Evolutionary conservation across 23 red algal species (phyloP).

Genomic region (Agarophyton chilense): DNA sequence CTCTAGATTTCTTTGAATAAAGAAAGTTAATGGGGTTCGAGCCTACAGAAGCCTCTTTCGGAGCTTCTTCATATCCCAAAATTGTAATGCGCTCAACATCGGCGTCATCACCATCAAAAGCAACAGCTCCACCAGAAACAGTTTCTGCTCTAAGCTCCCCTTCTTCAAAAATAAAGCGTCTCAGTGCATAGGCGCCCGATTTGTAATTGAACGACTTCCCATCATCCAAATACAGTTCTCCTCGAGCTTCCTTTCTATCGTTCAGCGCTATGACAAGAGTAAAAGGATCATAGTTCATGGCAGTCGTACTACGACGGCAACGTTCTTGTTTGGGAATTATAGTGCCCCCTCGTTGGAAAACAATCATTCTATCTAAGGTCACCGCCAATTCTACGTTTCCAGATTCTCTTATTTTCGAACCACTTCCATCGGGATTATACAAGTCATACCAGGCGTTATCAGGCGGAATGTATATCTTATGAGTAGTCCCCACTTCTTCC

Average conservation of each 20-base stretch:
- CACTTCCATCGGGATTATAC: constrained; percentile 6
- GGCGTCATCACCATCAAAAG: constrained; percentile 33
- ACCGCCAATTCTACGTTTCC: constrained; percentile 8
- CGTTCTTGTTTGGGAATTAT: constrained; percentile 85
- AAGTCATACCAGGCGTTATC: constrained; percentile 79
- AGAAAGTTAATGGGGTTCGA: constrained; percentile 11
- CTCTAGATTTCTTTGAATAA: constrained; percentile 18
- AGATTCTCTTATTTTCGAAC: constrained; percentile 20
- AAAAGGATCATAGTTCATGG: constrained; percentile 75
- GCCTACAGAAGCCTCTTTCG: neutral
- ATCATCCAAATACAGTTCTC: constrained; percentile 88
- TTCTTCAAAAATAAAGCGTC: constrained; percentile 46
- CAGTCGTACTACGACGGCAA: constrained; percentile 58
- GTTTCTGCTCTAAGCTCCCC: constrained; percentile 36
- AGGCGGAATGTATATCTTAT: constrained; percentile 71
- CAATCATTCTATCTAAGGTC: constrained; percentile 63
- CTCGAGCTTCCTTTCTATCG: constrained; percentile 45
- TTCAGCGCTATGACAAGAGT: constrained; percentile 88
- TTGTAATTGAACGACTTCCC: constrained; percentile 74
- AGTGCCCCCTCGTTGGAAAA: constrained; percentile 84
- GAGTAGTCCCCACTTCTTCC: constrained; percentile 40
- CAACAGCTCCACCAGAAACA: constrained; percentile 18
- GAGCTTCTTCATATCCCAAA: constrained; percentile 57
- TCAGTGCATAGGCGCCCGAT: constrained; percentile 52
- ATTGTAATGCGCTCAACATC: constrained; percentile 56